Conservation (phyloP, 306 rosid species). For the Dryas drummondii region DNA sequence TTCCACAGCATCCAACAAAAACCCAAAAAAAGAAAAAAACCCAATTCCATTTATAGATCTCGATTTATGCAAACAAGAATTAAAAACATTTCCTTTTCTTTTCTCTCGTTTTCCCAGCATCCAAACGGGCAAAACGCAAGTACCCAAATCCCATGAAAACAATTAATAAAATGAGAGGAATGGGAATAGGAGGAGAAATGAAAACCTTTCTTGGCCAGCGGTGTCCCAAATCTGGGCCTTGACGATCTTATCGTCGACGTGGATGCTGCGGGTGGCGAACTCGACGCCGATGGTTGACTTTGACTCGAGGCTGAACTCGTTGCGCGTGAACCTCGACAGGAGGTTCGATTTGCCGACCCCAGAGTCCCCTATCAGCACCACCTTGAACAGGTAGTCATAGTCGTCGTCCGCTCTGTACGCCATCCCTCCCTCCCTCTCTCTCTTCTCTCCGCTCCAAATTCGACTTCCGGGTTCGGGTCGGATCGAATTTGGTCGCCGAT, state of each 20-base stretch:
- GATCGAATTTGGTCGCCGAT: slow-evolving; percentile 15
- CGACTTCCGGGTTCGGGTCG: slow-evolving; percentile 5
- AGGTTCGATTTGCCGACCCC: slow-evolving; percentile 62
- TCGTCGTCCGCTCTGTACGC: slow-evolving; percentile 54
- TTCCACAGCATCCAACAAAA: background rate
- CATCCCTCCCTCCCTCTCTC: slow-evolving; percentile 17
- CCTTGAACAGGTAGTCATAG: slow-evolving; percentile 59
- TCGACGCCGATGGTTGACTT: slow-evolving; percentile 61
- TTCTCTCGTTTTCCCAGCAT: background rate
- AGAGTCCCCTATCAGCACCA: slow-evolving; percentile 56
- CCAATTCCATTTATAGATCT: background rate
- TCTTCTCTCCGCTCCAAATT: background rate
- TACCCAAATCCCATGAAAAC: background rate
- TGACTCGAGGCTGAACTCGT: slow-evolving; percentile 58
- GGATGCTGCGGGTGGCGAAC: slow-evolving; percentile 54
- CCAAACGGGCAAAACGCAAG: background rate
- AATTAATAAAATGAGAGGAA: background rate
- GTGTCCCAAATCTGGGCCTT: slow-evolving; percentile 75
- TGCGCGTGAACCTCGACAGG: slow-evolving; percentile 53
- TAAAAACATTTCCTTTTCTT: background rate
- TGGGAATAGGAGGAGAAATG: background rate
- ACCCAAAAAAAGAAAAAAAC: background rate
- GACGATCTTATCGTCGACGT: slow-evolving; percentile 48
- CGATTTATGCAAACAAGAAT: background rate
- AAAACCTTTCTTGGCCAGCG: slow-evolving; percentile 58